Base-by-base conservation (phyloP, 2,329 filamentous ascomycete genomes). In the Tetracladium maxilliforme region DNA sequence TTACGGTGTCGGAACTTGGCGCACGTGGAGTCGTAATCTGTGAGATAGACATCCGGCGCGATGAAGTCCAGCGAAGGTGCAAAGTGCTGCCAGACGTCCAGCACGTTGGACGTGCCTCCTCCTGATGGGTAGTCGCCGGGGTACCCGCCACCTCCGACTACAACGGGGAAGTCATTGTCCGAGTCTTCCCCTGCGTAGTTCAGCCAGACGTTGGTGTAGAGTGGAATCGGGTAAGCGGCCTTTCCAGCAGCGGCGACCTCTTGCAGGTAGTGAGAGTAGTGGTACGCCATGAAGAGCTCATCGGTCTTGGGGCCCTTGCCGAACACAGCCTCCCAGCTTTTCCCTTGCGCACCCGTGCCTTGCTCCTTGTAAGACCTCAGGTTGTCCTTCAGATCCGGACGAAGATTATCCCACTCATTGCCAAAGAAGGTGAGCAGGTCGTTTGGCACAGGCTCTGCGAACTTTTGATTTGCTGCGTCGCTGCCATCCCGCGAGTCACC, bases 401-500 rank as follows among this genome's bases (percentile, higher is more conserved):
- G 33, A 35, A 51, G 33, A 25, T 40, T 20, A 26, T 39, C 20
- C 29, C 42, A 33, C 32, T 52, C 32, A 6, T 23, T 23, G 19
- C 25, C 18, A 2, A 47, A 40, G 27, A 38, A 48, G 17, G 40
- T 33, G 14, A 52, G 26, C 6, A 58, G 36, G 3, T 54, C 44
- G 6, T 37, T 23, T 0, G 54, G 52, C 7, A 57, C 46, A 5
- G 46, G 30, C 14, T 45, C 32, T 4, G 29, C 28, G 34, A 64
- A 67, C 1, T 36, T 46, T 24, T 48, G 38, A 11, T 62, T 44
- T 3, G 58, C 61, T 6, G 38, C 37, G 2, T 36, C 35, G 4
- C 49, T 56, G 4, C 54, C 44, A 33, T 66, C 64, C 13, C 61
- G 48, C 6, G 54, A 64, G 33, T 67, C 62, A 1, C 61, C 60